A percentile compares a stretch with the other conserved stretches of the same genome.
These are phyloP conservation scores for Dictyostelium capitatum DNA, from an alignment of 78 protist genomes.

Conservation along the genomic window DNA sequence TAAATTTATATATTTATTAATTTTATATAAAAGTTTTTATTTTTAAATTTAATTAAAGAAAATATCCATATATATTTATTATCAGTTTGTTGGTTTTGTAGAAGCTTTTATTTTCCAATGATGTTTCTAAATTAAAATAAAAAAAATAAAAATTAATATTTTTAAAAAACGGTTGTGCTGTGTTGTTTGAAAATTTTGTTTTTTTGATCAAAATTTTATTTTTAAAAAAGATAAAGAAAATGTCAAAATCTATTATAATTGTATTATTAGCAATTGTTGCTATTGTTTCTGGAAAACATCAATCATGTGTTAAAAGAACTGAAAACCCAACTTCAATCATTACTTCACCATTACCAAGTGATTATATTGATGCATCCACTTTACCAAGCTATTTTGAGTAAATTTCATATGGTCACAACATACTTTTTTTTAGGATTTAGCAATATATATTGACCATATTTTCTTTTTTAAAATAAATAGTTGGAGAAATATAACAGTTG, in stretches of 20 bases:
- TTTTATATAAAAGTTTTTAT: no score
- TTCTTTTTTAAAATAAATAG: background rate
- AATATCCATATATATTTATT: no score
- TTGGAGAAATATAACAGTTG: constrained; percentile 50
- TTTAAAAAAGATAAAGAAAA: background rate
- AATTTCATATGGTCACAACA: background rate
- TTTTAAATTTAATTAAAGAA: no score
- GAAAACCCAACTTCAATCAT: background rate
- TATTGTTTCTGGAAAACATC: background rate
- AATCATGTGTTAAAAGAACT: constrained; percentile 55
- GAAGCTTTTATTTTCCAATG: no score
- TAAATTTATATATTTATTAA: no score
- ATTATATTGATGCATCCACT: background rate
- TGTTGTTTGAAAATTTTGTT: no score
- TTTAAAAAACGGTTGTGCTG: no score
- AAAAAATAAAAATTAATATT: no score
- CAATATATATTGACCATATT: no score
- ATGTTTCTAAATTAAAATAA: no score
- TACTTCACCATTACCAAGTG: constrained; percentile 52
- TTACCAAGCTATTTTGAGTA: constrained; percentile 39
- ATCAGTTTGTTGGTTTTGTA: no score
- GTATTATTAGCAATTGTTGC: constrained; percentile 36
- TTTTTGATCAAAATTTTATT: no score
- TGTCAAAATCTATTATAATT: constrained; percentile 14
- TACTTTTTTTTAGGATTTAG: background rate